These are phyloP conservation scores for Groenewaldozyma sp. DNA, from an alignment of 1,139 yeast genomes.

Conservation along the genomic window DNA sequence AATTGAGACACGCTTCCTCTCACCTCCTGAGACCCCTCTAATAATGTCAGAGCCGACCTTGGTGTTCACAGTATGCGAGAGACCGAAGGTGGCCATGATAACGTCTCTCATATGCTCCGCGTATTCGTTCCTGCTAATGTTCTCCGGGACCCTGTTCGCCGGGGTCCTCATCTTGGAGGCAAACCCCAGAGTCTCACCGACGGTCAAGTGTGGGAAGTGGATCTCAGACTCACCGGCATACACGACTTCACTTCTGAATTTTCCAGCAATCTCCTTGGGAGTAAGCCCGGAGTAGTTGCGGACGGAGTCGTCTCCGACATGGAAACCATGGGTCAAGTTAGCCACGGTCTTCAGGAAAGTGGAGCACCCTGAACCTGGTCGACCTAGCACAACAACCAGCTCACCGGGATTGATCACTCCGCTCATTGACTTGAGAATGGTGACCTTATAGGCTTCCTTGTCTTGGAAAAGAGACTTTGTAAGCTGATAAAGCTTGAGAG, in stretches of 20 bases:
- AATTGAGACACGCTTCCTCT: conserved; percentile 72
- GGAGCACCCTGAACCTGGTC: conserved; percentile 84
- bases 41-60: conserved; percentile 63
- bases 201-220: conserved; percentile 67
- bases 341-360: conserved; percentile 66
- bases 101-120: conserved; percentile 58
- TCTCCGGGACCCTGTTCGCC: conserved; percentile 48
- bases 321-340: conserved; percentile 63
- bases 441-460: conserved; percentile 31
- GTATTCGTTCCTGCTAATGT: conserved; percentile 44
- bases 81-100: conserved; percentile 64
- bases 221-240: conserved; percentile 64
- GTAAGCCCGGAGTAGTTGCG: conserved; percentile 28
- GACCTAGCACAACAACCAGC: conserved; percentile 65
- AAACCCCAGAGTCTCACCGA: conserved; percentile 57
- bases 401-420: conserved; percentile 64
- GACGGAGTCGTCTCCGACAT: conserved; percentile 42
- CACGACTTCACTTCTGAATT: conserved; percentile 60
- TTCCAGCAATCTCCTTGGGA: conserved; percentile 38
- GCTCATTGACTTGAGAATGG: conserved; percentile 60
- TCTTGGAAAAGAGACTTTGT: conserved; percentile 20
- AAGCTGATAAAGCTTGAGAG: conserved; percentile 13
- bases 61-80: conserved; percentile 58
- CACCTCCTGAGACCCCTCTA: conserved; percentile 82
- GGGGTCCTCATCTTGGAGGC: conserved; percentile 63